Conservation (phyloP, 1,284 basidiomycete genomes). For the Leccinum pachyderme region DNA sequence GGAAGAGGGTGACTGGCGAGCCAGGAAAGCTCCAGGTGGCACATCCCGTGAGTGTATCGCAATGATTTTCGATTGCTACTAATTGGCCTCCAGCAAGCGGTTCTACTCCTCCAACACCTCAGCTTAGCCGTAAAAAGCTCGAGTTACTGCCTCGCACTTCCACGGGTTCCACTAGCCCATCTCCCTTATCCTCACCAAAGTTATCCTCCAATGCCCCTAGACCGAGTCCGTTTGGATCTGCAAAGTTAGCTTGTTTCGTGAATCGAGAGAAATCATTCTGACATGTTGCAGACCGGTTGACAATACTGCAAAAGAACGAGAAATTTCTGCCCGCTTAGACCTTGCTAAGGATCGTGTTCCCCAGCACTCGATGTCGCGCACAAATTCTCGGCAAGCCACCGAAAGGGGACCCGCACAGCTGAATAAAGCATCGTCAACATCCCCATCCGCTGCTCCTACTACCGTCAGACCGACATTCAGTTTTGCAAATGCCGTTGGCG, state of each 20-base stretch:
- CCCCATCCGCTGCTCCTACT: slow-evolving; percentile 31
- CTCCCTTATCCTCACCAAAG: slow-evolving; percentile 75
- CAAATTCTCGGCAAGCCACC: slow-evolving; percentile 59
- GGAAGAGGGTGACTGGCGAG: slow-evolving; percentile 66
- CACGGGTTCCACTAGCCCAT: slow-evolving; percentile 57
- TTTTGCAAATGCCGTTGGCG: slow-evolving; percentile 61
- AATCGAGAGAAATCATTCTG: slow-evolving; percentile 6
- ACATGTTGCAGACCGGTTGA: slow-evolving; percentile 72
- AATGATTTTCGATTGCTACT: slow-evolving; percentile 6
- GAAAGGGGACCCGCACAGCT: slow-evolving; percentile 47
- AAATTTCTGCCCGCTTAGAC: slow-evolving; percentile 68
- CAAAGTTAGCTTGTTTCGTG: slow-evolving; percentile 51
- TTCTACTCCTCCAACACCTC: slow-evolving; percentile 80
- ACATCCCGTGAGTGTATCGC: slow-evolving; percentile 55
- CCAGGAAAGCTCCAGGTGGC: slow-evolving; percentile 44
- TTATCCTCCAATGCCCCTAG: slow-evolving; percentile 46
- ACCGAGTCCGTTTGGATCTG: slow-evolving; percentile 84
- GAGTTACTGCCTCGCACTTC: slow-evolving; percentile 79
- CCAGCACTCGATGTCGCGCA: slow-evolving; percentile 61
- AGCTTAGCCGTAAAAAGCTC: slow-evolving; percentile 73
- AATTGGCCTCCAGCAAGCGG: slow-evolving; percentile 47
- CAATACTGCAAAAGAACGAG: slow-evolving; percentile 72
- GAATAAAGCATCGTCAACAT: slow-evolving; percentile 36
- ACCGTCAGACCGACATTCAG: slow-evolving; percentile 65
- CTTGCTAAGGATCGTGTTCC: slow-evolving; percentile 50